Evolutionary conservation across 371 early-diverging fungal genomes (phyloP).

Genomic region (Sporodiniella umbellata): DNA sequence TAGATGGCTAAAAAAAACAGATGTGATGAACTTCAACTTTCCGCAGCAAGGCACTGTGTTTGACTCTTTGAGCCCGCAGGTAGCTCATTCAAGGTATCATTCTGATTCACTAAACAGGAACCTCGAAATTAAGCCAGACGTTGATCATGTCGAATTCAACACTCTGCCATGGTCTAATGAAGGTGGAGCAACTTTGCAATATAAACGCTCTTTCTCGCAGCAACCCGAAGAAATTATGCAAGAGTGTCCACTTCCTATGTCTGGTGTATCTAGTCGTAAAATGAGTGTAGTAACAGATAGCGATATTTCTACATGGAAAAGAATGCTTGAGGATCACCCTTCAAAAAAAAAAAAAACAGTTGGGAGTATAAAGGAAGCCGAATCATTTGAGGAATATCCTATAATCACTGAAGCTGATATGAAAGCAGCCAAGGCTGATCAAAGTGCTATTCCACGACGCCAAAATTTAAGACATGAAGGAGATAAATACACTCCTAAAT

Average conservation of each 20-base stretch:
- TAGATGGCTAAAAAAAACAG: no score
- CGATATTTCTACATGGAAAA: slow-evolving; percentile 20
- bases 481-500: slow-evolving; percentile 86
- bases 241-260: slow-evolving; percentile 8
- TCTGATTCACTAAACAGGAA: no score
- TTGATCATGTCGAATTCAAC: not conserved
- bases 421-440: slow-evolving; percentile 27
- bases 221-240: slow-evolving; percentile 1
- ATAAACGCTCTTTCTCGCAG: slow-evolving; percentile 18
- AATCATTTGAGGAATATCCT: slow-evolving; percentile 17
- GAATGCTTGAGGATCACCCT: not conserved
- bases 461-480: slow-evolving; percentile 68
- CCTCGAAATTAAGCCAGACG: no score
- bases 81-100: slow-evolving; percentile 5
- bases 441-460: slow-evolving; percentile 46
- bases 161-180: slow-evolving; percentile 10
- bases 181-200: not conserved
- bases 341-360: not conserved
- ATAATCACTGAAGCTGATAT: slow-evolving; percentile 30
- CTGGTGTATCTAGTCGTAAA: slow-evolving; percentile 12
- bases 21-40: no score
- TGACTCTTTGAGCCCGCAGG: slow-evolving; percentile 1
- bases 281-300: slow-evolving; percentile 12
- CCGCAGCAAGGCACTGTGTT: slow-evolving; percentile 14
- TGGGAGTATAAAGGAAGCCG: not conserved